Conservation (phyloP, 495 filamentous ascomycete genomes). For the Venustampulla echinocandica region DNA sequence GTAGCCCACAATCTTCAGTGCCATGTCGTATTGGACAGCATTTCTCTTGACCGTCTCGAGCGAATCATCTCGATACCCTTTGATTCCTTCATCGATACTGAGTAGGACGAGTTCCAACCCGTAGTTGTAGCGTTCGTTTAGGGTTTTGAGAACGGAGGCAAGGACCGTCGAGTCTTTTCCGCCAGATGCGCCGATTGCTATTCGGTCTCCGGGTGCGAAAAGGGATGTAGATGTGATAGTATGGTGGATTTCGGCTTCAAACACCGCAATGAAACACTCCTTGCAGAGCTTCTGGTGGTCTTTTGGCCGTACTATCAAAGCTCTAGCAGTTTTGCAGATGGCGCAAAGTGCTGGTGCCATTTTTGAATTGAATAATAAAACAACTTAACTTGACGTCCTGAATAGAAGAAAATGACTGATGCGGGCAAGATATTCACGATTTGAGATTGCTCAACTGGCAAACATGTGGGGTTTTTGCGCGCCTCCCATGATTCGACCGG, state of each 20-base stretch:
- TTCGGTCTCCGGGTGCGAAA: slow-evolving; percentile 74
- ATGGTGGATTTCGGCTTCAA: slow-evolving; percentile 89
- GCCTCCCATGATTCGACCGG: slow-evolving; percentile 73
- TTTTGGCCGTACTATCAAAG: slow-evolving; percentile 87
- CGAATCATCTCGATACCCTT: slow-evolving; percentile 90
- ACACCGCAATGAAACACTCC: slow-evolving; percentile 72
- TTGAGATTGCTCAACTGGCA: slow-evolving; percentile 6
- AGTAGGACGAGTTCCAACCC: slow-evolving; percentile 78
- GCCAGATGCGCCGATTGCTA: slow-evolving; percentile 93
- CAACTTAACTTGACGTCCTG: background rate
- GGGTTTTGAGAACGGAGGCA: slow-evolving; percentile 85
- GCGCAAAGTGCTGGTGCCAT: slow-evolving; percentile 56
- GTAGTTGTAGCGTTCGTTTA: slow-evolving; percentile 85
- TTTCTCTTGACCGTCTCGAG: slow-evolving; percentile 95
- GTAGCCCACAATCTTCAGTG: slow-evolving; percentile 84
- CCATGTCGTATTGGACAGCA: slow-evolving; percentile 80
- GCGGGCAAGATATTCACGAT: no score
- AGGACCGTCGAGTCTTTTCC: slow-evolving; percentile 97
- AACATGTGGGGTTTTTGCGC: slow-evolving; percentile 89
- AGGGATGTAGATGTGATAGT: slow-evolving; percentile 73
- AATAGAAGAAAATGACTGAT: no score
- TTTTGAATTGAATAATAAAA: no score
- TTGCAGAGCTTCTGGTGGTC: slow-evolving; percentile 89
- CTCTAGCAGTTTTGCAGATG: slow-evolving; percentile 65
- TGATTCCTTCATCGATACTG: slow-evolving; percentile 95